Evolutionary conservation across 768 basidiomycete genomes (phyloP).

Genomic region (Mrakia gelida): DNA sequence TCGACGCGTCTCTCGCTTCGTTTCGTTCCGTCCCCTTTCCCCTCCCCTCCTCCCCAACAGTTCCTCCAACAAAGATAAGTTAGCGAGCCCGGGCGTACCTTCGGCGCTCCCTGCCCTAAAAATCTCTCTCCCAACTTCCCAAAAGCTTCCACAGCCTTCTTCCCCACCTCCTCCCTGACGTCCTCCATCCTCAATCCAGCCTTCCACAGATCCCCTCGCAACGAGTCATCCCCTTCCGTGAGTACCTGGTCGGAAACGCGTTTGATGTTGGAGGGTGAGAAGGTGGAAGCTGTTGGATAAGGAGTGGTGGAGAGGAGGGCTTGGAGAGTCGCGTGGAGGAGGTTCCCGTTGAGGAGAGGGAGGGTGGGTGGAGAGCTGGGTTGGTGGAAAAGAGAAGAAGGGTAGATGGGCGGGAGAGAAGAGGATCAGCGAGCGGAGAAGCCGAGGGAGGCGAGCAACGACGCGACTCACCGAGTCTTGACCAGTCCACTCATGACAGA

Average conservation of each 20-base stretch:
- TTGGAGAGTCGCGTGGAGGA: constrained; percentile 90
- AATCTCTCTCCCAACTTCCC: constrained; percentile 49
- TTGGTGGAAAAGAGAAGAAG: no score
- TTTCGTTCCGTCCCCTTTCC: not conserved
- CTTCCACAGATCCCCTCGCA: constrained; percentile 40
- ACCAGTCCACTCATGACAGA: constrained; percentile 62
- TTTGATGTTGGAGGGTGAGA: constrained; percentile 21
- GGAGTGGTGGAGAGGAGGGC: constrained; percentile 47
- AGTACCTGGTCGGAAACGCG: not conserved
- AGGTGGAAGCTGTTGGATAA: constrained; percentile 20
- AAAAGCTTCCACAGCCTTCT: constrained; percentile 42
- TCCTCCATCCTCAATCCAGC: constrained; percentile 43
- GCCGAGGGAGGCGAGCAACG: constrained; percentile 41
- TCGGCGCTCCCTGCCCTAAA: constrained; percentile 46
- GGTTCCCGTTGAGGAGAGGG: constrained; percentile 73
- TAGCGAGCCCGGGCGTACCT: not conserved
- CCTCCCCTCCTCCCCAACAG: not conserved
- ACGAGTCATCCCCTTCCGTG: not conserved
- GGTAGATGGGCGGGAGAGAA: not conserved
- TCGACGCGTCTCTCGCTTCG: not conserved
- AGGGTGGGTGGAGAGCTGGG: constrained; percentile 36
- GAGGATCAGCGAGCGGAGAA: not conserved
- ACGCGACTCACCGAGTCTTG: constrained; percentile 40
- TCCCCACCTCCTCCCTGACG: constrained; percentile 42
- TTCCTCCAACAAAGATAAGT: no score